These are phyloP conservation scores for Glebionis coronaria DNA, from an alignment of 129 eudicot genomes.

Conservation along the genomic window DNA sequence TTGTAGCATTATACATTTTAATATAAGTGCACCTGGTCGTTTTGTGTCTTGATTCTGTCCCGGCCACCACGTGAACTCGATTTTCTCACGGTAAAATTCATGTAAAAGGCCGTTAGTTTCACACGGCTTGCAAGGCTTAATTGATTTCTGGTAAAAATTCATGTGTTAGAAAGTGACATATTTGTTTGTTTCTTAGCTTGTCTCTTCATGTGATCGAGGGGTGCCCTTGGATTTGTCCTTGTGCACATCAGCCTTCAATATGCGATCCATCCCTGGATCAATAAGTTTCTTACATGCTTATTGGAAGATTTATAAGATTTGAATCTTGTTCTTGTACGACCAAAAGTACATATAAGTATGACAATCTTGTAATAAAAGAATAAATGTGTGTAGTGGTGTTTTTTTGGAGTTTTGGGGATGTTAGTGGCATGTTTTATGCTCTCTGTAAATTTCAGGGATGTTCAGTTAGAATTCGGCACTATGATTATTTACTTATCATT, in stretches of 20 bases:
- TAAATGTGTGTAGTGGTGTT: slow-evolving; percentile 17
- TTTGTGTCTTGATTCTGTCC: too few relatives aligned
- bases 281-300: too few relatives aligned
- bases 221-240: neutral
- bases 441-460: slow-evolving; percentile 27
- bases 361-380: neutral
- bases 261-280: too few relatives aligned
- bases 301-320: too few relatives aligned
- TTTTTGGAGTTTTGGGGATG: slow-evolving; percentile 33
- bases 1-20: too few relatives aligned
- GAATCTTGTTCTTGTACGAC: neutral
- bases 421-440: slow-evolving; percentile 32
- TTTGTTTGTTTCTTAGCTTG: neutral
- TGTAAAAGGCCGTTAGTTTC: too few relatives aligned
- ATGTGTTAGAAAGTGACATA: neutral
- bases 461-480: slow-evolving; percentile 24
- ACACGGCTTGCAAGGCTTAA: too few relatives aligned
- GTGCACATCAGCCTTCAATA: neutral
- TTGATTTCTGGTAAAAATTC: too few relatives aligned
- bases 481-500: slow-evolving; percentile 9
- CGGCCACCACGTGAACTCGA: too few relatives aligned
- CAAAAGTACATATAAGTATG: neutral
- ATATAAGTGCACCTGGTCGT: too few relatives aligned
- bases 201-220: slow-evolving; percentile 10
- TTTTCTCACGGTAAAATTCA: too few relatives aligned